Conservation (phyloP, 441 rosid species). For the Pelargonium citronellum region DNA sequence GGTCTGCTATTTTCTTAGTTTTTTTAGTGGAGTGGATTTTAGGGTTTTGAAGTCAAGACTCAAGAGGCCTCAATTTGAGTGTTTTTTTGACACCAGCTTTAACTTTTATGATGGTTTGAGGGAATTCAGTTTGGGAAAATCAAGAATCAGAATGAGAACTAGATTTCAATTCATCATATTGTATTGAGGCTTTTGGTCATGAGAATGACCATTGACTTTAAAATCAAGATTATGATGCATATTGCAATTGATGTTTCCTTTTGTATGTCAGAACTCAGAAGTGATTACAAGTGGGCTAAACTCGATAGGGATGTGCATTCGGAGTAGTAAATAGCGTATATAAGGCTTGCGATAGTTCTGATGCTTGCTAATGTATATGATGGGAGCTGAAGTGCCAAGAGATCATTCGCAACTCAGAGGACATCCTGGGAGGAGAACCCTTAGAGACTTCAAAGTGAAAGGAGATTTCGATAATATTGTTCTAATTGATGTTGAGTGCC, state of each 20-base stretch:
- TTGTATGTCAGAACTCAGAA: background rate
- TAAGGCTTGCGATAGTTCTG: no score
- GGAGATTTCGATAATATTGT: background rate
- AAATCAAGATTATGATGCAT: background rate
- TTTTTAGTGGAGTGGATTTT: background rate
- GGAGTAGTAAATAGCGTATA: no score
- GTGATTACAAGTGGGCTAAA: background rate
- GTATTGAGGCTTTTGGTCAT: no score
- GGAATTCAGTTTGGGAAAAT: no score
- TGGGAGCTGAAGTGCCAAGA: constrained; percentile 6
- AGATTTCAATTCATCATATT: no score
- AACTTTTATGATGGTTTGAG: no score
- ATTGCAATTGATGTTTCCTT: background rate
- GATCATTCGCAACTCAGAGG: background rate
- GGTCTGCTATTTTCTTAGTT: background rate
- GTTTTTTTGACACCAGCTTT: background rate
- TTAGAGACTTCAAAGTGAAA: no score
- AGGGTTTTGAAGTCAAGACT: background rate
- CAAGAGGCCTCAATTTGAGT: background rate
- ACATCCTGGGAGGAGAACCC: background rate
- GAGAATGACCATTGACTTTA: no score
- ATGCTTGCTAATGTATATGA: background rate
- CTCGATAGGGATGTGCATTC: no score
- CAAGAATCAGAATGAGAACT: no score
- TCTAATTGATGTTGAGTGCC: background rate